phyloP scores from a whole-genome alignment of 352 stramenopile genomes.

The Plasmopara muralis region DNA sequence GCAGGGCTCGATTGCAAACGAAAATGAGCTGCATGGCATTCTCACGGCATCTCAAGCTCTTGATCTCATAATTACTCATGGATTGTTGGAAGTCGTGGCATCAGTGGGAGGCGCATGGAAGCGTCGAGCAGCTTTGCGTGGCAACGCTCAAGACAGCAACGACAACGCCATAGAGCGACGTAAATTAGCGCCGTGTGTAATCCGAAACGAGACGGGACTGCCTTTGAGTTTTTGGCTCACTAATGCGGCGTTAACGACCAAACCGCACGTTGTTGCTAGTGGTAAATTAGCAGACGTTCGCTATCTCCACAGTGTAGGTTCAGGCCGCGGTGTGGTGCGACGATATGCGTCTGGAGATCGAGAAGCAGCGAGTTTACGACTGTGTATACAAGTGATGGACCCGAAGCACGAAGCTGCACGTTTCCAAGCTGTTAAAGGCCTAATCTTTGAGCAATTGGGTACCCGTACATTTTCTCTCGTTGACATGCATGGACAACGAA shows the following conservation, averaged over 20 bases:
- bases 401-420: slow-evolving; percentile 16
- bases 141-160: slow-evolving; percentile 8
- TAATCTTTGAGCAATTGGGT: slow-evolving; percentile 75
- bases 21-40: slow-evolving; percentile 69
- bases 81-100: slow-evolving; percentile 65
- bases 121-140: slow-evolving; percentile 17
- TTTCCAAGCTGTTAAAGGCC: slow-evolving; percentile 70
- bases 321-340: slow-evolving; percentile 59
- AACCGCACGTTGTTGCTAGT: slow-evolving; percentile 31
- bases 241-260: slow-evolving; percentile 33
- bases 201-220: slow-evolving; percentile 73
- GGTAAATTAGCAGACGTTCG: slow-evolving; percentile 51
- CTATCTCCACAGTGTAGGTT: slow-evolving; percentile 53
- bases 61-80: slow-evolving; percentile 72
- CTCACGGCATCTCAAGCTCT: slow-evolving; percentile 63
- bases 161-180: slow-evolving; percentile 24
- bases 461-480: slow-evolving; percentile 58
- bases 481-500: slow-evolving; percentile 39
- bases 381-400: slow-evolving; percentile 58
- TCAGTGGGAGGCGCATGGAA: slow-evolving; percentile 76
- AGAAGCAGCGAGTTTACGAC: slow-evolving; percentile 41
- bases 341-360: slow-evolving; percentile 61
- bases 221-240: slow-evolving; percentile 65
- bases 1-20: slow-evolving; percentile 35
- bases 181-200: slow-evolving; percentile 64